Conservation (phyloP, 2,329 filamentous ascomycete species). For the Chrysoporthe puriensis region DNA sequence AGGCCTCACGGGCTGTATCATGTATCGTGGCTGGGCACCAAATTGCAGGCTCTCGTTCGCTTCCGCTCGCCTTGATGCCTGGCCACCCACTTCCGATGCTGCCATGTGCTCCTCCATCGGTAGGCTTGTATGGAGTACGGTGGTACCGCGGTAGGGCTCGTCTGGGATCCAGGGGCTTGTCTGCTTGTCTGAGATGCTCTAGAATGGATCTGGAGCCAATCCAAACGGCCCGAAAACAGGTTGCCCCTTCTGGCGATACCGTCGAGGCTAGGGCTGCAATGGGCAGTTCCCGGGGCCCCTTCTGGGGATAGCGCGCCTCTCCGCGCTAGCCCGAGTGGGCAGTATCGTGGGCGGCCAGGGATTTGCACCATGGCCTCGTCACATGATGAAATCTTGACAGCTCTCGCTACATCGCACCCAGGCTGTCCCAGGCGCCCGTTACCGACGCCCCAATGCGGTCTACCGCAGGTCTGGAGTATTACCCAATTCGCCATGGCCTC, state of each 20-base stretch:
- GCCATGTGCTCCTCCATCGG: not conserved
- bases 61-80: not conserved
- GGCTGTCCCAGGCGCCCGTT: conserved; percentile 16
- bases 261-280: not conserved
- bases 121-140: not conserved
- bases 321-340: conserved; percentile 4
- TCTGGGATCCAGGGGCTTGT: not conserved
- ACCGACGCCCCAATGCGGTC: conserved; percentile 17
- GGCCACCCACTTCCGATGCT: conserved; percentile 1
- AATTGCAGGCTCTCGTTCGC: not conserved
- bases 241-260: conserved; percentile 6
- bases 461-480: conserved; percentile 17
- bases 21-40: not conserved
- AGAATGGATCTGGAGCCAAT: conserved; percentile 11
- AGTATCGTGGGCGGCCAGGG: conserved; percentile 21
- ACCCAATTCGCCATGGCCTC: conserved; percentile 1
- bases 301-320: not conserved
- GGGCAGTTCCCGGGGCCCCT: not conserved
- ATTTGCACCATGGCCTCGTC: conserved; percentile 17
- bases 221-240: conserved; percentile 16
- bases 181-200: conserved; percentile 18
- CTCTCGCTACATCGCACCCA: conserved; percentile 2
- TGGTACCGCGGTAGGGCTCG: not conserved
- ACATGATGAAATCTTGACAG: conserved; percentile 28
- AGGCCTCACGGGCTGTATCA: no score